phyloP scores from a whole-genome alignment of 1,284 basidiomycete species.

The Phylloboletellus chloephorus region DNA sequence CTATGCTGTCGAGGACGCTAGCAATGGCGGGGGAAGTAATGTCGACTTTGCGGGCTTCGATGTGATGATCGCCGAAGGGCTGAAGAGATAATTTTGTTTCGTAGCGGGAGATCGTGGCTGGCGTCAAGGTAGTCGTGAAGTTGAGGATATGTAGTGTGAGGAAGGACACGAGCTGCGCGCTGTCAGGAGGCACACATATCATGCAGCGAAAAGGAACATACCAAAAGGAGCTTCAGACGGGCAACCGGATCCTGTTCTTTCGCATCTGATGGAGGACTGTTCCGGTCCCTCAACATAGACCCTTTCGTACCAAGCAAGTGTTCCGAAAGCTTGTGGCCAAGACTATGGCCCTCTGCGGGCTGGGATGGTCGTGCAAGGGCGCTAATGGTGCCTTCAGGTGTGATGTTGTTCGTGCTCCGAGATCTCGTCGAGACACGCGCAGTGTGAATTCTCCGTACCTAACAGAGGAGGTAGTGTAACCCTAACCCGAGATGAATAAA shows the following conservation, averaged over 20 bases:
- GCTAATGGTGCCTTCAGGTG: slow-evolving; percentile 30
- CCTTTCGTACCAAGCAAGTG: slow-evolving; percentile 65
- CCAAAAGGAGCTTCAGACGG: slow-evolving; percentile 84
- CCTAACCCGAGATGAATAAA: slow-evolving; percentile 20
- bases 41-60: slow-evolving; percentile 52
- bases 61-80: slow-evolving; percentile 26
- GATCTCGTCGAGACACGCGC: slow-evolving; percentile 40
- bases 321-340: slow-evolving; percentile 44
- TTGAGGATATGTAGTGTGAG: slow-evolving; percentile 88
- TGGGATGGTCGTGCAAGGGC: slow-evolving; percentile 24
- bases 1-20: slow-evolving; percentile 56
- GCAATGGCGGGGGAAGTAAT: slow-evolving; percentile 57
- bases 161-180: slow-evolving; percentile 72
- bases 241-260: slow-evolving; percentile 67
- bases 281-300: slow-evolving; percentile 41
- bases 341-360: slow-evolving; percentile 20
- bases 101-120: slow-evolving; percentile 33
- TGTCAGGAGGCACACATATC: slow-evolving; percentile 9
- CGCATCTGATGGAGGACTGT: slow-evolving; percentile 23
- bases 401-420: slow-evolving; percentile 30
- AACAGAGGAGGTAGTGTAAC: slow-evolving; percentile 9
- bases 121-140: slow-evolving; percentile 87
- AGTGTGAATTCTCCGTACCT: slow-evolving; percentile 49
- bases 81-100: slow-evolving; percentile 24
- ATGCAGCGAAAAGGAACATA: slow-evolving; percentile 34